Evolutionary conservation across 208 protist species (phyloP).

Genomic region (Tritrichomonas musculus): DNA sequence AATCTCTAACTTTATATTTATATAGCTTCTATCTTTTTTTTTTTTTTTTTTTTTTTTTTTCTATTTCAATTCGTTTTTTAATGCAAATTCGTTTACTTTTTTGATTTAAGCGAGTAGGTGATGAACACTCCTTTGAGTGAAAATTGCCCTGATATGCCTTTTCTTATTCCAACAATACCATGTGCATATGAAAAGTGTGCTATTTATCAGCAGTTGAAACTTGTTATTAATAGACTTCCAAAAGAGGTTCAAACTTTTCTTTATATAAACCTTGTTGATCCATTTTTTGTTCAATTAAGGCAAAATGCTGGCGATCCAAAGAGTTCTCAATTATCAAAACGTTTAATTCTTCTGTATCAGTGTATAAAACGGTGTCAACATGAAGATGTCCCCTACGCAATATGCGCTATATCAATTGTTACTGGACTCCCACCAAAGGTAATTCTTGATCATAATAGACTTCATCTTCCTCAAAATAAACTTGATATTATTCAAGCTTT

Average conservation of each 20-base stretch:
- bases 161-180: neutral
- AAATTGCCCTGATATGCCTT: neutral
- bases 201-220: neutral
- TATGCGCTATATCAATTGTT: neutral
- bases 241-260: neutral
- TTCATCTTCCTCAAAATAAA: neutral
- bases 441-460: neutral
- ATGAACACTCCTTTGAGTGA: neutral
- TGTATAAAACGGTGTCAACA: neutral
- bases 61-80: too few relatives aligned
- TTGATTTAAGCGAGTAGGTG: too few relatives aligned
- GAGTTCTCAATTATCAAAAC: neutral
- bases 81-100: too few relatives aligned
- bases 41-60: too few relatives aligned
- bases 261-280: neutral
- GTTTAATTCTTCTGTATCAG: neutral
- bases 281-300: neutral
- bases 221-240: neutral
- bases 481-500: neutral
- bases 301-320: neutral
- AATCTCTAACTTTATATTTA: too few relatives aligned
- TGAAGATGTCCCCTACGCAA: too few relatives aligned
- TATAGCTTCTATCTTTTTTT: too few relatives aligned
- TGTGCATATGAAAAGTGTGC: neutral
- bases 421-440: neutral